These are phyloP conservation scores for Skeletonema tropicum DNA, from an alignment of 108 stramenopile species.

Conservation along the genomic window DNA sequence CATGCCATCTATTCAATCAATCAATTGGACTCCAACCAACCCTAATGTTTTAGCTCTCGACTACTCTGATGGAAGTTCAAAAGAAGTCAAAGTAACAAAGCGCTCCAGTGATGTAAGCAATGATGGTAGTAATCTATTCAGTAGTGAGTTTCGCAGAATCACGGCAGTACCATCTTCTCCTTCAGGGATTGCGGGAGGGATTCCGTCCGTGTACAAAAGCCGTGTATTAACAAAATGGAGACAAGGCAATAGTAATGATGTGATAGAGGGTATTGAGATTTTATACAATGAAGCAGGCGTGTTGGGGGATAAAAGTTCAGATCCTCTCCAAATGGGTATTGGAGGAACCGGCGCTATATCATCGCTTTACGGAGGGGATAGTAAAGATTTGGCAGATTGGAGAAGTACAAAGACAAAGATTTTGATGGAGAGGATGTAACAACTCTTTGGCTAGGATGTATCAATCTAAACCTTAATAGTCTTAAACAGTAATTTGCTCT, in stretches of 20 bases:
- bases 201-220: slow-evolving; percentile 67
- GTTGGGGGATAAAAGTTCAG: slow-evolving; percentile 33
- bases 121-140: slow-evolving; percentile 48
- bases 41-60: slow-evolving; percentile 66
- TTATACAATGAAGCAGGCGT: slow-evolving; percentile 63
- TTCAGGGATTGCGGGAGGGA: slow-evolving; percentile 41
- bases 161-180: slow-evolving; percentile 41
- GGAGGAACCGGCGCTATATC: slow-evolving; percentile 10
- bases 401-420: slow-evolving; percentile 50
- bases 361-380: slow-evolving; percentile 29
- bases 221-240: slow-evolving; percentile 83
- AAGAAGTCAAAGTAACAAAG: slow-evolving; percentile 86
- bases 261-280: slow-evolving; percentile 76
- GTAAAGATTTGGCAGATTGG: slow-evolving; percentile 45
- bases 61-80: slow-evolving; percentile 60
- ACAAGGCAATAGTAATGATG: slow-evolving; percentile 16
- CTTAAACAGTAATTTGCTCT: too few relatives aligned
- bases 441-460: too few relatives aligned
- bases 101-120: slow-evolving; percentile 61
- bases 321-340: slow-evolving; percentile 43
- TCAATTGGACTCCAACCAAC: slow-evolving; percentile 66
- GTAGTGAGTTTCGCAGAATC: slow-evolving; percentile 77
- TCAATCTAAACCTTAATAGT: too few relatives aligned
- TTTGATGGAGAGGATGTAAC: slow-evolving; percentile 33
- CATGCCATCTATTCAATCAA: slow-evolving; percentile 39